phyloP scores from a whole-genome alignment of 2,329 filamentous ascomycete species.

The Sarocladiaceae sp. region DNA sequence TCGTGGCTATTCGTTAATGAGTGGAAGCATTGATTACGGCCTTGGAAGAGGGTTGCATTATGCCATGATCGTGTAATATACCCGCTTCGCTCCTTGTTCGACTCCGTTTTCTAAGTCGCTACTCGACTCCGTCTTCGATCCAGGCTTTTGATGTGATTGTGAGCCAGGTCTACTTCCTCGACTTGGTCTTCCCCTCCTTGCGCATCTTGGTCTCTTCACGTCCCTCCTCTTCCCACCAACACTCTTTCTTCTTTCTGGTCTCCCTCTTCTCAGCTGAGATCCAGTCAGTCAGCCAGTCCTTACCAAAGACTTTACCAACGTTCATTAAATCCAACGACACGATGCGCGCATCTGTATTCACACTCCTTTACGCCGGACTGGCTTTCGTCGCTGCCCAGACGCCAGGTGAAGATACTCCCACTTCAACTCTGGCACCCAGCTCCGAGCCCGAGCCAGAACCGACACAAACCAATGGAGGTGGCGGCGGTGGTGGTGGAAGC shows the following conservation, averaged over 20 bases:
- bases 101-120: too few species aligned
- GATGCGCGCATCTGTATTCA: slow-evolving; percentile 4
- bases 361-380: slow-evolving; percentile 7
- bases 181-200: background rate
- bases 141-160: background rate
- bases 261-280: background rate
- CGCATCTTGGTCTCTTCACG: background rate
- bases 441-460: background rate
- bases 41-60: slow-evolving; percentile 1
- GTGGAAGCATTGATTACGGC: background rate
- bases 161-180: background rate
- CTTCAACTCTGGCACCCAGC: background rate
- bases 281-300: slow-evolving; percentile 6
- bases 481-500: background rate
- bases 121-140: background rate
- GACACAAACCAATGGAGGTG: background rate
- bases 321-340: background rate
- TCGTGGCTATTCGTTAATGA: background rate
- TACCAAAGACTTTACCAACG: background rate
- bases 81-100: background rate
- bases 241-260: background rate
- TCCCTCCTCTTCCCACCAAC: background rate
- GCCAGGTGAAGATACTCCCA: background rate
- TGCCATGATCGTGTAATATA: slow-evolving; percentile 3
- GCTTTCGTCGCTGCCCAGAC: slow-evolving; percentile 6